Evolutionary conservation across 768 basidiomycete species (phyloP).

Genomic region (Phanerochaete sordida): DNA sequence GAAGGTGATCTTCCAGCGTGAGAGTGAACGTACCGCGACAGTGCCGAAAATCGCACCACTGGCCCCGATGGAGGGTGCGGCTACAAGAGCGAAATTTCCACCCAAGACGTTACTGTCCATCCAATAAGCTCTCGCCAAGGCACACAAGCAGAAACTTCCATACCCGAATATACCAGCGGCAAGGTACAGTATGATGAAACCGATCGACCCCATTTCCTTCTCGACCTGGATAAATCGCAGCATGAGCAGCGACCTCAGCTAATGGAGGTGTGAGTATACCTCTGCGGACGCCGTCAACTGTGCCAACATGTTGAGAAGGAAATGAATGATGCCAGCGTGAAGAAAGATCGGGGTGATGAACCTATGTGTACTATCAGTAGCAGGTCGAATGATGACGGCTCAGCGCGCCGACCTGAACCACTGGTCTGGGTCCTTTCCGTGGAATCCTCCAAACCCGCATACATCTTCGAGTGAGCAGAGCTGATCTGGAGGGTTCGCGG

Average conservation of each 20-base stretch:
- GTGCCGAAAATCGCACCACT: slow-evolving; percentile 92
- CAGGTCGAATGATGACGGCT: neutral
- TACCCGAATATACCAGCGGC: slow-evolving; percentile 93
- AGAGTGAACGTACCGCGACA: slow-evolving; percentile 50
- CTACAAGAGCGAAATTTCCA: slow-evolving; percentile 89
- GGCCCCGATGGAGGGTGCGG: slow-evolving; percentile 86
- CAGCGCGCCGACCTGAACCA: slow-evolving; percentile 43
- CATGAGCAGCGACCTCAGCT: neutral
- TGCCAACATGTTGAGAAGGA: slow-evolving; percentile 85
- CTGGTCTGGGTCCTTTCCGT: slow-evolving; percentile 44
- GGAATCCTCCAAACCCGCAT: slow-evolving; percentile 84
- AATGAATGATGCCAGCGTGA: slow-evolving; percentile 95
- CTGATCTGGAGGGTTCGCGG: slow-evolving; percentile 67
- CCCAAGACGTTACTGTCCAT: slow-evolving; percentile 73
- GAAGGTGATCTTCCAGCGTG: neutral
- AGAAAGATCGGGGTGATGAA: slow-evolving; percentile 89
- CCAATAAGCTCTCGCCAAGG: neutral
- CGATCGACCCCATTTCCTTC: slow-evolving; percentile 84
- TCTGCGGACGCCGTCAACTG: slow-evolving; percentile 79
- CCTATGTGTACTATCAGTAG: neutral
- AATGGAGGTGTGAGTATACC: slow-evolving; percentile 45
- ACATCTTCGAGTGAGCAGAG: slow-evolving; percentile 77
- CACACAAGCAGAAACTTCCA: too few relatives aligned
- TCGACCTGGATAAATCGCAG: slow-evolving; percentile 54
- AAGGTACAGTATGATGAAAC: slow-evolving; percentile 84